Evolutionary conservation across 2,329 filamentous ascomycete genomes (phyloP).

Genomic region (Cryphonectria nitschkei): DNA sequence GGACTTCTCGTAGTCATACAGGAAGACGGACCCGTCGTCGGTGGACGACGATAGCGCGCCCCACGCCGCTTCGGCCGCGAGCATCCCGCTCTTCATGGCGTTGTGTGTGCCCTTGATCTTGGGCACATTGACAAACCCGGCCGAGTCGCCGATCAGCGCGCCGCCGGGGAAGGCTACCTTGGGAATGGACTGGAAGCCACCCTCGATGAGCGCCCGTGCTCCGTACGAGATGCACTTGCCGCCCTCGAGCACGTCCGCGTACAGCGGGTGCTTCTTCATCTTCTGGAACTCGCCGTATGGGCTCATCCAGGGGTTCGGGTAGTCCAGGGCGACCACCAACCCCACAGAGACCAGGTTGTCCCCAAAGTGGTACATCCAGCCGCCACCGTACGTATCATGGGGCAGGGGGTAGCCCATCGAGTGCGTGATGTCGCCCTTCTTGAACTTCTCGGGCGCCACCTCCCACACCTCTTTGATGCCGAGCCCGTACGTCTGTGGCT

Average conservation of each 20-base stretch:
- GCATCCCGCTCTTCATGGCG: slow-evolving; percentile 95
- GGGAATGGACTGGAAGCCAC: slow-evolving; percentile 96
- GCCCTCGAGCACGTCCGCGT: slow-evolving; percentile 83
- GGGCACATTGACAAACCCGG: slow-evolving; percentile 94
- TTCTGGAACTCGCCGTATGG: slow-evolving; percentile 98
- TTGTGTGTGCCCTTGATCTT: slow-evolving; percentile 99
- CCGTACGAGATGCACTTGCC: slow-evolving; percentile 98
- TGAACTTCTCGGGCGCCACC: slow-evolving; percentile 88
- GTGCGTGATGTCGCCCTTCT: slow-evolving; percentile 82
- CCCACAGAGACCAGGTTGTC: slow-evolving; percentile 95
- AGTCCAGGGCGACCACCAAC: slow-evolving; percentile 91
- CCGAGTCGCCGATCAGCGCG: slow-evolving; percentile 92
- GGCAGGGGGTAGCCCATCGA: slow-evolving; percentile 91
- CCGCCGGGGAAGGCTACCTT: slow-evolving; percentile 96
- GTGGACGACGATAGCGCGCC: slow-evolving; percentile 63
- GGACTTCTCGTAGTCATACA: slow-evolving; percentile 91
- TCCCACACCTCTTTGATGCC: slow-evolving; percentile 99
- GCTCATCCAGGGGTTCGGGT: slow-evolving; percentile 93
- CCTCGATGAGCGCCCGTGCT: slow-evolving; percentile 88
- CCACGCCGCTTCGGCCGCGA: slow-evolving; percentile 90
- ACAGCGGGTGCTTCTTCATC: slow-evolving; percentile 96
- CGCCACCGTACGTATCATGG: slow-evolving; percentile 89
- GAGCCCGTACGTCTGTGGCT: slow-evolving; percentile 93
- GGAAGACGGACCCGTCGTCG: slow-evolving; percentile 75
- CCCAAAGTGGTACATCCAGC: slow-evolving; percentile 99